Evolutionary conservation across 2,329 filamentous ascomycete species (phyloP).

Genomic region (Colletotrichum euphorbiae): DNA sequence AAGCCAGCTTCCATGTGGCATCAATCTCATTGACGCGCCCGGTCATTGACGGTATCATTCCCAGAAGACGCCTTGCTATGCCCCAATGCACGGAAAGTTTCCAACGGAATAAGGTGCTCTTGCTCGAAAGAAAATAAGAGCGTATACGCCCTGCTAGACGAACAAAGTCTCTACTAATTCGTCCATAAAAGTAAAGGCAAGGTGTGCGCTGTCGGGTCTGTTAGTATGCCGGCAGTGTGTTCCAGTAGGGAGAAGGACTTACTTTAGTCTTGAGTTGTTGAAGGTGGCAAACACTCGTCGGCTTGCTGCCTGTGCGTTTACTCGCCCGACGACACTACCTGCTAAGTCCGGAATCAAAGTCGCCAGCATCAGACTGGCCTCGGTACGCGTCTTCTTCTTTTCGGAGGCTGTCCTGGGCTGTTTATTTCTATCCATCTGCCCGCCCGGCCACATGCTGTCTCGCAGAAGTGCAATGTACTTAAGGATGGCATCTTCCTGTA

Average conservation of each 20-base stretch:
- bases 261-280: constrained; percentile 93
- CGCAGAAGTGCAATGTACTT: constrained; percentile 80
- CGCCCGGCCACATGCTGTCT: constrained; percentile 85
- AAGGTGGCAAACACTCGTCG: constrained; percentile 89
- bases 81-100: background rate
- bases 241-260: constrained; percentile 52
- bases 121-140: background rate
- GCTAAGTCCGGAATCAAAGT: constrained; percentile 92
- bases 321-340: constrained; percentile 90
- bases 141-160: constrained; percentile 47
- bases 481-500: constrained; percentile 83
- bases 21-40: no score
- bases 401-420: constrained; percentile 74
- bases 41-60: no score
- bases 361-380: constrained; percentile 89
- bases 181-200: constrained; percentile 78
- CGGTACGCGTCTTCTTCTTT: constrained; percentile 82
- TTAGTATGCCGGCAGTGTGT: constrained; percentile 40
- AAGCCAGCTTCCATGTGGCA: background rate
- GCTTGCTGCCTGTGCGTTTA: constrained; percentile 91
- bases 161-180: constrained; percentile 76
- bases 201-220: constrained; percentile 64
- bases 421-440: constrained; percentile 62
- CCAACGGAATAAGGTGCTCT: background rate
- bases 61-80: constrained; percentile 1